Evolutionary conservation across 2,329 filamentous ascomycete species (phyloP).

Genomic region (Apiospora arundinis): DNA sequence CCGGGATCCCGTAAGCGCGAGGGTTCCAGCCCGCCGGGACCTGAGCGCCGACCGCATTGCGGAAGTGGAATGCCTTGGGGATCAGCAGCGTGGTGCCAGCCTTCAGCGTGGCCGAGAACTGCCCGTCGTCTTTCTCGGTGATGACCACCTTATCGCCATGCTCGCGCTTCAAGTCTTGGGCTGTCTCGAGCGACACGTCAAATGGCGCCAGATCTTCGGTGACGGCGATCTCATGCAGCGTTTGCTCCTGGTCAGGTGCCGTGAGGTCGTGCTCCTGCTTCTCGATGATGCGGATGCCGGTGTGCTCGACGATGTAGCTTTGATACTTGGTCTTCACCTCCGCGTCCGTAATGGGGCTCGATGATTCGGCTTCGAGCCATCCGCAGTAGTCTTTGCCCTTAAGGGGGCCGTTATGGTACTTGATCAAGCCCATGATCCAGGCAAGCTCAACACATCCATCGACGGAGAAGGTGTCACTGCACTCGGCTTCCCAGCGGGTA

Average conservation of each 20-base stretch:
- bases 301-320: slow-evolving; percentile 39
- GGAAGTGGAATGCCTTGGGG: slow-evolving; percentile 38
- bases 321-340: slow-evolving; percentile 41
- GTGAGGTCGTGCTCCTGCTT: slow-evolving; percentile 31
- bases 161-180: slow-evolving; percentile 38
- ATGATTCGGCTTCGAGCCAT: slow-evolving; percentile 47
- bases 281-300: slow-evolving; percentile 43
- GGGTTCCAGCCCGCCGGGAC: slow-evolving; percentile 45
- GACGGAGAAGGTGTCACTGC: slow-evolving; percentile 70
- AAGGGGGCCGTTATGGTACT: slow-evolving; percentile 70
- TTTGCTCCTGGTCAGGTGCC: slow-evolving; percentile 36
- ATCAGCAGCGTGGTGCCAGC: slow-evolving; percentile 41
- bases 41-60: slow-evolving; percentile 41
- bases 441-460: slow-evolving; percentile 76
- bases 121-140: slow-evolving; percentile 30
- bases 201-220: slow-evolving; percentile 42
- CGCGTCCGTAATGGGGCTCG: slow-evolving; percentile 36
- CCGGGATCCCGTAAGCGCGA: slow-evolving; percentile 42
- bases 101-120: slow-evolving; percentile 35
- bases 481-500: slow-evolving; percentile 77
- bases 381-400: slow-evolving; percentile 72
- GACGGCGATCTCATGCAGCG: slow-evolving; percentile 43
- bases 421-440: slow-evolving; percentile 77
- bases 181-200: slow-evolving; percentile 38
- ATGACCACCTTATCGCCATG: slow-evolving; percentile 42